Conservation (phyloP, 208 protist species). For the Novymonas esmeraldas region DNA sequence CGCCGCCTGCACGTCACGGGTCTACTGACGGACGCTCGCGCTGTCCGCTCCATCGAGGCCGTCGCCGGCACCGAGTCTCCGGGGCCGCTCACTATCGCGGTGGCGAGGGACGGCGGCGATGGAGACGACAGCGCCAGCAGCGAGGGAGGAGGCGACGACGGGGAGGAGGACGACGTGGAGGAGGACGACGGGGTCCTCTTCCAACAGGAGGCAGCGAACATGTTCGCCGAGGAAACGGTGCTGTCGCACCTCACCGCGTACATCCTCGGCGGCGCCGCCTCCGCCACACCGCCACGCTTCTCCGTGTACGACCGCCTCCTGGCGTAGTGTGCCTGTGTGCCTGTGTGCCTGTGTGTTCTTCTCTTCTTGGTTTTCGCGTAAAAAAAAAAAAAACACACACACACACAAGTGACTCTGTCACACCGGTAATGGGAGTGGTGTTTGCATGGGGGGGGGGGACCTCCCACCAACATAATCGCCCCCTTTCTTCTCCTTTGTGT, state of each 20-base stretch:
- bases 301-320: conserved; percentile 17
- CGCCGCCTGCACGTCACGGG: conserved; percentile 14
- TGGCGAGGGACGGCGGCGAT: conserved; percentile 5
- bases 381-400: too few species aligned
- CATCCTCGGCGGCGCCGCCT: conserved; percentile 25
- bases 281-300: conserved; percentile 3
- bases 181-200: conserved; percentile 78
- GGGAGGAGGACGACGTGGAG: conserved; percentile 22
- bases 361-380: background rate
- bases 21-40: conserved; percentile 3
- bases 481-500: too few species aligned
- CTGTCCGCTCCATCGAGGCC: background rate
- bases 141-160: conserved; percentile 16
- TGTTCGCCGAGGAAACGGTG: conserved; percentile 76
- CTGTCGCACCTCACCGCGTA: conserved; percentile 44
- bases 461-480: too few species aligned
- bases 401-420: too few species aligned
- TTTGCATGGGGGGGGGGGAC: too few species aligned
- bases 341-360: background rate
- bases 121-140: conserved; percentile 7
- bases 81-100: background rate
- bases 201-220: conserved; percentile 84
- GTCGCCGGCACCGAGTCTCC: background rate
- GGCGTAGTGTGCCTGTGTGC: background rate
- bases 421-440: too few species aligned